Conservation (phyloP, 2,329 filamentous ascomycete species). For the Phaeosphaeria sp. region DNA sequence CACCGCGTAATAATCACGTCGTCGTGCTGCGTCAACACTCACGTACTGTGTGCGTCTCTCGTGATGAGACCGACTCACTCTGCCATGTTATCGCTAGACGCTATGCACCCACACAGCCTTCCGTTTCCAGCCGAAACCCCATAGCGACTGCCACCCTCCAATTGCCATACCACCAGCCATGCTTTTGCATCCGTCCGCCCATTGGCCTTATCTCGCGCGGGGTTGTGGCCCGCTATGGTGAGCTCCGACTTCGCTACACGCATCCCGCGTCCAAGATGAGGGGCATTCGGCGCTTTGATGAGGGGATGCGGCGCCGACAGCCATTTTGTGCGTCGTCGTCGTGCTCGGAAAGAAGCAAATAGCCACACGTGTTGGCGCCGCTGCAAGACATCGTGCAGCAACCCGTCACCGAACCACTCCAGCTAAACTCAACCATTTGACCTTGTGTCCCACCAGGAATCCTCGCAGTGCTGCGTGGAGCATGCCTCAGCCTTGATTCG, state of each 20-base stretch:
- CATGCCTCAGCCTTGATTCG: conserved; percentile 45
- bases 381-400: conserved; percentile 14
- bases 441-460: conserved; percentile 4
- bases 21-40: background rate
- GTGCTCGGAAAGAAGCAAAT: conserved; percentile 15
- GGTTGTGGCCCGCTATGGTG: conserved; percentile 20
- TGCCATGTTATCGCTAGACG: background rate
- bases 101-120: conserved; percentile 11
- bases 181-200: conserved; percentile 27
- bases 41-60: background rate
- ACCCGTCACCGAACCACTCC: conserved; percentile 1
- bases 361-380: conserved; percentile 18
- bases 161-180: conserved; percentile 34
- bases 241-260: conserved; percentile 39
- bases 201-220: conserved; percentile 45
- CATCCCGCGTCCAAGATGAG: conserved; percentile 11
- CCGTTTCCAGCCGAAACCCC: conserved; percentile 39
- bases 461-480: conserved; percentile 28
- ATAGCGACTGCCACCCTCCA: conserved; percentile 12
- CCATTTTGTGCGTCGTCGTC: background rate
- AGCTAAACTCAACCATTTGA: conserved; percentile 7
- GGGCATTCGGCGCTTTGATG: conserved; percentile 7
- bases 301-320: conserved; percentile 4
- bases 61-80: background rate
- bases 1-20: background rate